These are phyloP conservation scores for Colletotrichum orbiculare DNA, from an alignment of 2,329 filamentous ascomycete genomes.

Conservation along the genomic window DNA sequence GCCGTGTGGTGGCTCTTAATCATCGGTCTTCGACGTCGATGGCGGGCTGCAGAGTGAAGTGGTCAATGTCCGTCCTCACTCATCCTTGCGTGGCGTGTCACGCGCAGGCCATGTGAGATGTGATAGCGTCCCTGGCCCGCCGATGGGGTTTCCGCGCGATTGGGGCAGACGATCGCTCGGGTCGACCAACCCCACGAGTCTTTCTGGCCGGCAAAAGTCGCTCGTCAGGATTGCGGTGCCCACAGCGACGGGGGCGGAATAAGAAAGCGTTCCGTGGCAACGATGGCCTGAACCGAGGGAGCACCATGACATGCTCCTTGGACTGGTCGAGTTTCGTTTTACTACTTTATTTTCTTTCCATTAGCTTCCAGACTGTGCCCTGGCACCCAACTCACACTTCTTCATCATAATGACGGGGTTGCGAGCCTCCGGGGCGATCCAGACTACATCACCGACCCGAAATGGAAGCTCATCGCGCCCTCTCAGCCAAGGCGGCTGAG, in stretches of 20 bases:
- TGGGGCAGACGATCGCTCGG: slow-evolving; percentile 31
- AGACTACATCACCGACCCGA: background rate
- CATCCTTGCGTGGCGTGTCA: slow-evolving; percentile 26
- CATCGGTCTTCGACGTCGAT: too few species aligned
- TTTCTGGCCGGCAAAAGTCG: background rate
- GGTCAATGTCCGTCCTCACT: too few species aligned
- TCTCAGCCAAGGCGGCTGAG: slow-evolving; percentile 20
- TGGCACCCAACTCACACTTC: background rate
- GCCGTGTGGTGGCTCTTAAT: background rate
- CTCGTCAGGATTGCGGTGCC: slow-evolving; percentile 9
- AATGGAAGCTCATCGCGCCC: background rate
- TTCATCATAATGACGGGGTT: slow-evolving; percentile 14
- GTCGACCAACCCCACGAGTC: slow-evolving; percentile 22
- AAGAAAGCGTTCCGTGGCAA: slow-evolving; percentile 26
- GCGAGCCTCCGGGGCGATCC: too few species aligned
- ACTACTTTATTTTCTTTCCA: background rate
- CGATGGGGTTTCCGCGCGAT: slow-evolving; percentile 30
- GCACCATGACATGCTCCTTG: slow-evolving; percentile 2
- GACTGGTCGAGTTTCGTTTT: slow-evolving; percentile 2
- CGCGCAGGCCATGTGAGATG: slow-evolving; percentile 21
- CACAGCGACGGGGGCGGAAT: slow-evolving; percentile 23
- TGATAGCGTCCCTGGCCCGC: slow-evolving; percentile 9
- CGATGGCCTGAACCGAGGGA: slow-evolving; percentile 26
- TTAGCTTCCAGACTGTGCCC: background rate
- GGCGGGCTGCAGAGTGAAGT: too few species aligned